Evolutionary conservation across 306 rosid genomes (phyloP), one percentile per base, ranked within the genome.

Genomic region (Cucumis melo): DNA sequence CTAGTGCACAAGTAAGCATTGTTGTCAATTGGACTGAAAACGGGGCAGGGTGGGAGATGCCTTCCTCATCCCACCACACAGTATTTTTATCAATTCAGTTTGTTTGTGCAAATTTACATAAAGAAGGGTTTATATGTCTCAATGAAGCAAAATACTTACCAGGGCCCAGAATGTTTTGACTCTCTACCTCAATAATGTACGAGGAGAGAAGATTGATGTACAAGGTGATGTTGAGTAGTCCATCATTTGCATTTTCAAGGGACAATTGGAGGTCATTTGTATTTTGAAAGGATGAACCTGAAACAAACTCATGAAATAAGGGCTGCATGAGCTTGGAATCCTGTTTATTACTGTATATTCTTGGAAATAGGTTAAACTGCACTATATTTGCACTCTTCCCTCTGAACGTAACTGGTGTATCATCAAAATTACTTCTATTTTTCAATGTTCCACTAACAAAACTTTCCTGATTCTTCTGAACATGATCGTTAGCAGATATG

Each of bases 251-350:
- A 79, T 68, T 92, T 82, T 87, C 93, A 81, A 95, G 97, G 51
- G 99, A 95, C 53, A 86, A 66, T 80, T 75, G 95, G 70, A 95
- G 93, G 75, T 83, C 91, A 76, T 41, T 86, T 57, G 87, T 60
- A 78, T 92, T 91, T 27, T n/a, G 84, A 78, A 78, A 89, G 76
- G 78, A 81, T 41, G 99, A 95, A 77, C 99, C 99, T 0, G 99
- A 91, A 50, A 92, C 86, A 85, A 95, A 95, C 87, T 92, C 98
- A 59, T 89, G 98, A 81, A 87, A 95, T 71, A 95, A 77, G 84
- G 99, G 99, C 79, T 95, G 98, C 81, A 95, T 84, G 78, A 92
- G 91, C 89, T 87, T 90, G 56, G 92, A 84, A 81, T 85, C 88
- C 50, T 87, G 92, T 67, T 90, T 78, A 73, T 84, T 87, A 55